phyloP scores from a whole-genome alignment of 768 basidiomycete genomes.

The Tulasnella sp. region DNA sequence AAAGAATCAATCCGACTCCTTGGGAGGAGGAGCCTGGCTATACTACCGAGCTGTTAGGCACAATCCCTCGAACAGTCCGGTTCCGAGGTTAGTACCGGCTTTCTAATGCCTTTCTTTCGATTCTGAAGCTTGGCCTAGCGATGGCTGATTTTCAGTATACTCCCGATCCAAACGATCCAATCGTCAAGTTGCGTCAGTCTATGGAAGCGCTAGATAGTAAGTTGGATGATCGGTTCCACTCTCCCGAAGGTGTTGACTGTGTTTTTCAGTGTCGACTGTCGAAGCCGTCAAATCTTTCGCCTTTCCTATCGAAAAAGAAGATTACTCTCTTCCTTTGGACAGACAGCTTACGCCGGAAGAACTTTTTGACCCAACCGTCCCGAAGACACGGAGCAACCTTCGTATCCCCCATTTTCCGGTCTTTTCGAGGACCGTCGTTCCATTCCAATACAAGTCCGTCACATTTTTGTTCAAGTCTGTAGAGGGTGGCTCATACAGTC shows the following conservation, averaged over 20 bases:
- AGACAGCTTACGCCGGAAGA: neutral
- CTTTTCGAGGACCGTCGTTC: conserved; percentile 71
- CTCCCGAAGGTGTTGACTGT: neutral
- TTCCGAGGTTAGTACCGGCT: conserved; percentile 63
- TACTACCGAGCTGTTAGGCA: conserved; percentile 58
- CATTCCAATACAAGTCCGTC: conserved; percentile 65
- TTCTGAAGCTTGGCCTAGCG: conserved; percentile 33
- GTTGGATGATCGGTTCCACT: conserved; percentile 13
- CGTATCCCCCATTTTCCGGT: conserved; percentile 79
- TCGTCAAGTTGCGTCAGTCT: conserved; percentile 53
- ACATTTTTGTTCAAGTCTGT: neutral
- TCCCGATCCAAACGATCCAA: conserved; percentile 58
- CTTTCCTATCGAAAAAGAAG: conserved; percentile 57
- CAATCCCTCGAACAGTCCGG: conserved; percentile 69
- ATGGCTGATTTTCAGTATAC: conserved; percentile 93
- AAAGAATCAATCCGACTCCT: neutral
- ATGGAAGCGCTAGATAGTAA: conserved; percentile 78
- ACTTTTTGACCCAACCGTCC: neutral
- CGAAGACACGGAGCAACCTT: conserved; percentile 34
- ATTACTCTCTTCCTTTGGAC: conserved; percentile 34
- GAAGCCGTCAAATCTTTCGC: conserved; percentile 50
- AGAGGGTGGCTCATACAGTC: neutral
- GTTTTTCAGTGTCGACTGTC: neutral
- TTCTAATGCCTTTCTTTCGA: neutral
- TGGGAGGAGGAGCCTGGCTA: conserved; percentile 46